Base-by-base conservation (phyloP, 139 green algal genomes). In the Chlorella sp. region DNA sequence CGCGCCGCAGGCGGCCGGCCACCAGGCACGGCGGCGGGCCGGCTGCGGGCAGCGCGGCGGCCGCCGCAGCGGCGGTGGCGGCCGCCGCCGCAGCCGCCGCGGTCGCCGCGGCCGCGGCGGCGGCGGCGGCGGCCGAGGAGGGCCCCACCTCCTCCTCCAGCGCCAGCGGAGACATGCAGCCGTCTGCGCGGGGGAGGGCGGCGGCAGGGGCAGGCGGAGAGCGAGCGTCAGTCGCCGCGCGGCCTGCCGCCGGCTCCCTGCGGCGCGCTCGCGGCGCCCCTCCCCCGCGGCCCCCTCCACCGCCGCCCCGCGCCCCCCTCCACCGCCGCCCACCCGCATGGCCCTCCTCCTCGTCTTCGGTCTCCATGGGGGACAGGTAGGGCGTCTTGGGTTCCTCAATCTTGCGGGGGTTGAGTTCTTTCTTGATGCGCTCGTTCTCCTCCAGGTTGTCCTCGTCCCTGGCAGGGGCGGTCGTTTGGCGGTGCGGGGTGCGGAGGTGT, bases 321-420 rank as follows among this genome's bases (percentile, higher is more conserved):
- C n/a, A n/a, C n/a, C n/a, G n/a, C n/a, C n/a, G n/a, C n/a, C n/a
- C n/a, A n/a, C n/a, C n/a, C n/a, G n/a, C n/a, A n/a, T n/a, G n/a
- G n/a, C n/a, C n/a, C 42, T 80, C 74, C 21, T 61, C 31, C 48
- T 82, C 77, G 36, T 86, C 81, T 21, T 86, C 81, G 9, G 77
- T 80, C 7, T 73, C 64, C 51, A 80, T 63, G 27, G 76, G 77
- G 15, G 50, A 64, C 3, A 81, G 58, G 64, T 83, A 87, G 5
- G 82, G 82, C 61, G 82, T 87, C 73, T 87, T 87, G 40, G 82
- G 82, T 56, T 87, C 82, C 53, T 83, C 59, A 21, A 86, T 85
- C 43, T 86, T 82, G 31, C 36, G 55, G 1, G 82, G 82, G 70
- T 86, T 86, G 1, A 87, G 67, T 41, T 79, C 82, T 58, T 68